Evolutionary conservation across 192 early-diverging fungal species (phyloP), one percentile per base, ranked within the genome.

Genomic region (Entophlyctis helioformis): DNA sequence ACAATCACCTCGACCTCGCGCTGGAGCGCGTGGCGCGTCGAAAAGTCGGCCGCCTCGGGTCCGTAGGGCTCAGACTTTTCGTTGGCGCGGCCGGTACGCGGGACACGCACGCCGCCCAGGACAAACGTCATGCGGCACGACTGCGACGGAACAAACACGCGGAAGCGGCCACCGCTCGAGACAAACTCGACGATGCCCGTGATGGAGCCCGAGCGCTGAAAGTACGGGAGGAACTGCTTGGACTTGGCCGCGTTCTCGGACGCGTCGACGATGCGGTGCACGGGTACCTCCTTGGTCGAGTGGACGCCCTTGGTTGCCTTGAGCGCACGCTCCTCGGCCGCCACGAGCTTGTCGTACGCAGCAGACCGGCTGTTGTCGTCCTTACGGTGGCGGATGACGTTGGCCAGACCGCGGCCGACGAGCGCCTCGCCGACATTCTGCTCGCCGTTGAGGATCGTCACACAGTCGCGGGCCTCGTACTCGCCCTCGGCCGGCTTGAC

Each of bases 1-100:
- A 96, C 66, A 43, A 83, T 81, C 36, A 92, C 67, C 53, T 98
- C 88, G 9, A 90, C 87, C 56, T 98, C 89, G 42, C 90, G 85
- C 67, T 98, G 95, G 50, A 95, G 72, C 50, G 66, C 63, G 26
- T 59, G 57, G 28, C 67, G 66, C 29, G 57, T 66, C 2, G 81
- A 69, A 59, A 81, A 81, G 5, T 72, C 77, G 24, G 85, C 57
- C 1, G 89, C 86, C 61, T 94, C 95, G 10, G 60, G 67, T 28
- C 84, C 95, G 58, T 80, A 86, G 1, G 90, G 87, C 55, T 98
- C 95, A 13, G 80, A 57, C 35, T 81, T 82, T 40, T 88, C 85
- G 25, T 52, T 53, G 27, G 78, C 52, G 38, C 81, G 80, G 24
- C 81, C 87, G 9, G 81, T 74, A 39, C 86, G 78, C 28, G 91